Base-by-base conservation (phyloP, 371 early-diverging fungal genomes). In the Mucor piriformis region DNA sequence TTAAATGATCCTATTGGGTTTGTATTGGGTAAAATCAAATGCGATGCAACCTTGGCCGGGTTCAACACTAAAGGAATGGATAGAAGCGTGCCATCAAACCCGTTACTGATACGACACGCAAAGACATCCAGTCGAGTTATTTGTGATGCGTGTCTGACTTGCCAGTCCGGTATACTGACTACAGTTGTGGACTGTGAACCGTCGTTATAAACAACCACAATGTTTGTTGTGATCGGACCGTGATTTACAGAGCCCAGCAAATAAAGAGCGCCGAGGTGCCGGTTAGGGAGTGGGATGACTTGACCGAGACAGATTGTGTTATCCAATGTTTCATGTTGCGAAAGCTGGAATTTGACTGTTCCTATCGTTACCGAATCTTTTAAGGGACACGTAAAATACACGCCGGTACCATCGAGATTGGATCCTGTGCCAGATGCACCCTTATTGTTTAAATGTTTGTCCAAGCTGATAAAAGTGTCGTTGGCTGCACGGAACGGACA, bases 91-190 rank as follows among this genome's bases (percentile, higher is more conserved):
- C 53, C 76, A 24, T 21, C 35, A 3, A 35, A 47, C 1, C 53
- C 42, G 4, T 49, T 54, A 20, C 23, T 62, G 6, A 64, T 27
- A 34, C 23, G 24, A n/a, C 63, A 64, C 1, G 48, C 24, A 1
- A 61, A 18, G 29, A 35, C 43, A 37, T 63, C 55, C 15, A 52
- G 33, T 2, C 65, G 59, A 47, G 32, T 24, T 10, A 48, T 51
- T 24, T 64, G 64, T 27, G 50, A 18, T 0, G 49, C 11, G 13
- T 56, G 33, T 11, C 38, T 35, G 6, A 54, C 70, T 53, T 72
- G 69, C 76, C 73, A 75, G 42, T 75, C 76, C 16, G 76, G 72
- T 34, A 75, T 47, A 11, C 55, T 55, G 11, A 75, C 7, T 6
- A 47, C 24, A 0, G 70, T 67, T 13, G 32, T 37, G 15, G 43